These are phyloP conservation scores for Alternaria sp. DNA, from an alignment of 2,329 filamentous ascomycete species.

Conservation along the genomic window DNA sequence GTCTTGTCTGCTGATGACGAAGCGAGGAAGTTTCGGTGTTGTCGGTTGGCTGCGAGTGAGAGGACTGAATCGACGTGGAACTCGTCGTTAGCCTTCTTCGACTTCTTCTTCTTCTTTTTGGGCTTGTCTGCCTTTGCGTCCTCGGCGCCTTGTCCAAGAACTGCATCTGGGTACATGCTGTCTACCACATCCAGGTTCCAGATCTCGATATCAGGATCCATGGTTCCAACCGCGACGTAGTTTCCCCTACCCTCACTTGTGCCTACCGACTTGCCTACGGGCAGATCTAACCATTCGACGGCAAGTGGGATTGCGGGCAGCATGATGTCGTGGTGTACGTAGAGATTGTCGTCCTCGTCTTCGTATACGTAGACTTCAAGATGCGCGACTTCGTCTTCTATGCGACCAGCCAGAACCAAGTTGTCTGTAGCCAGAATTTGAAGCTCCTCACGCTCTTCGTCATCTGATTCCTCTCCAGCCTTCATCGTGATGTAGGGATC, in stretches of 20 bases:
- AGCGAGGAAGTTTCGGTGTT: slow-evolving; percentile 91
- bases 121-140: slow-evolving; percentile 63
- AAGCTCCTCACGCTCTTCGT: slow-evolving; percentile 90
- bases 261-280: slow-evolving; percentile 70
- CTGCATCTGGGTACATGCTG: slow-evolving; percentile 97
- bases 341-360: slow-evolving; percentile 92
- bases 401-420: slow-evolving; percentile 86
- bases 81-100: slow-evolving; percentile 83
- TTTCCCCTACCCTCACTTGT: slow-evolving; percentile 74
- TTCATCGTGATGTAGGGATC: slow-evolving; percentile 96
- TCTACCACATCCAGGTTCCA: slow-evolving; percentile 97
- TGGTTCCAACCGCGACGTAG: slow-evolving; percentile 93
- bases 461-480: slow-evolving; percentile 70
- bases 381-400: slow-evolving; percentile 96
- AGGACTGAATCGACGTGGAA: slow-evolving; percentile 96
- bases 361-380: slow-evolving; percentile 98
- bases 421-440: slow-evolving; percentile 95
- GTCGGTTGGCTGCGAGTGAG: slow-evolving; percentile 87
- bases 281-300: slow-evolving; percentile 92
- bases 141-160: slow-evolving; percentile 74
- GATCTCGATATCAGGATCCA: slow-evolving; percentile 98
- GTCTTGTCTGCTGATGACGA: slow-evolving; percentile 97
- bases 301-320: slow-evolving; percentile 94
- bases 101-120: slow-evolving; percentile 89
- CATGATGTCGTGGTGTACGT: slow-evolving; percentile 99